Percentiles rank a stretch among this genome's conserved stretches.
Conservation (phyloP, 306 rosid genomes). For the Fragaria vesca region DNA sequence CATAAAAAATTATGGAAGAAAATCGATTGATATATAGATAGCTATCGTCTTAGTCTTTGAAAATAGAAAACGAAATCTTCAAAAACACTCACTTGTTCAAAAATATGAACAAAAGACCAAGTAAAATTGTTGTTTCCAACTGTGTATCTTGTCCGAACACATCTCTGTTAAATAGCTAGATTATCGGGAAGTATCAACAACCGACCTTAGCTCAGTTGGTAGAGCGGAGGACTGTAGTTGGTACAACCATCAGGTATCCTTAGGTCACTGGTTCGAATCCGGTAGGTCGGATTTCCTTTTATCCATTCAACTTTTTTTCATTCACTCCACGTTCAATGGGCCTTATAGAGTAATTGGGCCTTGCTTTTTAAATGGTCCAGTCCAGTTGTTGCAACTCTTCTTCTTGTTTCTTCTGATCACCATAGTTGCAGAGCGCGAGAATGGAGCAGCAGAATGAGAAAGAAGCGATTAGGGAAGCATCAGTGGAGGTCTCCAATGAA, state of each 20-base stretch:
- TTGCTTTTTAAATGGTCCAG: not conserved
- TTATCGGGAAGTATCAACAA: not conserved
- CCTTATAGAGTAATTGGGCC: not conserved
- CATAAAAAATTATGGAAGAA: too few species aligned
- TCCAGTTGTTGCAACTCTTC: not conserved
- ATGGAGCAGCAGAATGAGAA: constrained; percentile 39
- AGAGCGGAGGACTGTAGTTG: constrained; percentile 18
- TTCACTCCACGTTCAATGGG: not conserved
- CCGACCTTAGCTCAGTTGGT: constrained; percentile 21
- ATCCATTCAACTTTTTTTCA: not conserved
- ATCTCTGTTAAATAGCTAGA: too few species aligned
- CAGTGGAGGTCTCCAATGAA: constrained; percentile 58
- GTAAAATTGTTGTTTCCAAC: too few species aligned
- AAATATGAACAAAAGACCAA: too few species aligned
- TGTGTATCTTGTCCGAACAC: too few species aligned
- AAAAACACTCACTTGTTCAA: too few species aligned
- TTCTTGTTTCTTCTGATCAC: not conserved
- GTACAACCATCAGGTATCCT: not conserved
- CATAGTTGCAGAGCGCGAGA: not conserved
- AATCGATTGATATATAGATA: too few species aligned
- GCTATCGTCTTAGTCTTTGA: too few species aligned
- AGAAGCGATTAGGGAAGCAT: constrained; percentile 46
- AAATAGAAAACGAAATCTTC: too few species aligned
- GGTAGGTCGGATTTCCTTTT: not conserved
- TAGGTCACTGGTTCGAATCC: constrained; percentile 25